These are phyloP conservation scores for Saccharomycopsis sp. DNA, from an alignment of 805 yeast species.

Conservation along the genomic window DNA sequence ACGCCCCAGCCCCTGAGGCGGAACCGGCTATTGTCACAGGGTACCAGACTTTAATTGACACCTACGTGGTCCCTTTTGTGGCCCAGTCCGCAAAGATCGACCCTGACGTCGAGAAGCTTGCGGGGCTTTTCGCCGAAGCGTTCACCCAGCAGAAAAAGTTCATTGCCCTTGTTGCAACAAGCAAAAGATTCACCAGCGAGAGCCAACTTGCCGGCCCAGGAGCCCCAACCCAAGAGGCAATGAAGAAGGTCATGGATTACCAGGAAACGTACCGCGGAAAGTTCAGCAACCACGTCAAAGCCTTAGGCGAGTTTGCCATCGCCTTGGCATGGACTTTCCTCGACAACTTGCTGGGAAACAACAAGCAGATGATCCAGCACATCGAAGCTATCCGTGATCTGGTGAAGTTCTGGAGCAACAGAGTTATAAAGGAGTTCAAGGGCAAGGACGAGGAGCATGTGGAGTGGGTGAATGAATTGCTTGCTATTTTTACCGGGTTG, in stretches of 20 bases:
- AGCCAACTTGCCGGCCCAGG: conserved; percentile 42
- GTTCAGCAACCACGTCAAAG: conserved; percentile 62
- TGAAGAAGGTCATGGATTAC: conserved; percentile 50
- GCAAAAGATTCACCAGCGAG: conserved; percentile 56
- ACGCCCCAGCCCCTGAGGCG: conserved; percentile 18
- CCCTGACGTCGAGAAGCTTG: conserved; percentile 50
- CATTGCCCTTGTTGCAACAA: conserved; percentile 48
- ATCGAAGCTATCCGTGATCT: conserved; percentile 84
- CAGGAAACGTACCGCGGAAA: conserved; percentile 71
- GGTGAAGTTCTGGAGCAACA: conserved; percentile 90
- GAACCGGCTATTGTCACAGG: conserved; percentile 39
- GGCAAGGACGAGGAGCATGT: conserved; percentile 62
- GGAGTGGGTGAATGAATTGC: conserved; percentile 73
- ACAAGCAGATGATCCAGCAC: conserved; percentile 38
- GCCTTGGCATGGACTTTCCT: conserved; percentile 86
- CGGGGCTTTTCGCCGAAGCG: conserved; percentile 41
- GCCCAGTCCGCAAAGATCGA: conserved; percentile 47
- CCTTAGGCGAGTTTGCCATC: conserved; percentile 85
- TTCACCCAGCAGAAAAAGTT: conserved; percentile 55
- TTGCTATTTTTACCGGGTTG: conserved; percentile 60
- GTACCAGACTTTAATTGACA: conserved; percentile 48
- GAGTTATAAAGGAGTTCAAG: conserved; percentile 78
- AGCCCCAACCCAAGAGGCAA: conserved; percentile 58
- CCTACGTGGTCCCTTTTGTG: conserved; percentile 54
- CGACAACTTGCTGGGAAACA: conserved; percentile 45